Evolutionary conservation across 805 yeast species (phyloP).

Genomic region (Ogataea glucozyma): DNA sequence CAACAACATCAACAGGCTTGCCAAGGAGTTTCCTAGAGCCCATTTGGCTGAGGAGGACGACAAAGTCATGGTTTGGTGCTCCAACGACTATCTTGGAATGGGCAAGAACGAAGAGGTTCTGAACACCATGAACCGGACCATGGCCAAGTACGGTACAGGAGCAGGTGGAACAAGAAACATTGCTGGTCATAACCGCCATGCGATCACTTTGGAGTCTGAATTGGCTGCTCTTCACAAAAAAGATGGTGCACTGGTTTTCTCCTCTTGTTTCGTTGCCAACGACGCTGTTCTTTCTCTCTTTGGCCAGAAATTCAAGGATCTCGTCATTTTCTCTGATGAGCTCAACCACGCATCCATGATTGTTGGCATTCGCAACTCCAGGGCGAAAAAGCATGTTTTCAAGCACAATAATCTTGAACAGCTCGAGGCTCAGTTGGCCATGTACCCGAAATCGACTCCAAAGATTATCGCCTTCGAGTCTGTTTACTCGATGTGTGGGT

Average conservation of each 20-base stretch:
- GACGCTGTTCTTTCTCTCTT: constrained; percentile 90
- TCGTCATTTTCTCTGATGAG: constrained; percentile 91
- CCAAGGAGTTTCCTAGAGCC: constrained; percentile 90
- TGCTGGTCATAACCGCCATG: constrained; percentile 94
- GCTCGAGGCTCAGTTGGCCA: constrained; percentile 73
- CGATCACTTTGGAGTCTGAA: constrained; percentile 84
- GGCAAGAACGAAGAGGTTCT: constrained; percentile 77
- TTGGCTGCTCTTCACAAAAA: constrained; percentile 90
- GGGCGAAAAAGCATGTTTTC: constrained; percentile 84
- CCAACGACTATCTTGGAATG: constrained; percentile 96
- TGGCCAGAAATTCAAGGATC: constrained; percentile 86
- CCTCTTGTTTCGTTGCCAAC: constrained; percentile 95
- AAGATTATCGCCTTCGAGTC: constrained; percentile 96
- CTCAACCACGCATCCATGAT: constrained; percentile 98
- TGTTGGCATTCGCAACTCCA: constrained; percentile 89
- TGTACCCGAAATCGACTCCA: constrained; percentile 84
- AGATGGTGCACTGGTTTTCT: constrained; percentile 91
- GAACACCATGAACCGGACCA: constrained; percentile 71
- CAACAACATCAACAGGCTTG: constrained; percentile 95
- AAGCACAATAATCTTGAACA: constrained; percentile 87
- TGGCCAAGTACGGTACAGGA: constrained; percentile 93
- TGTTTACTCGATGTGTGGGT: constrained; percentile 98
- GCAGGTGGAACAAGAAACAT: constrained; percentile 99
- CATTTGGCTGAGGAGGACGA: constrained; percentile 75
- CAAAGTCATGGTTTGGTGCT: constrained; percentile 98